Conservation (phyloP, 192 early-diverging fungal genomes). For the Coemansia sp. region DNA sequence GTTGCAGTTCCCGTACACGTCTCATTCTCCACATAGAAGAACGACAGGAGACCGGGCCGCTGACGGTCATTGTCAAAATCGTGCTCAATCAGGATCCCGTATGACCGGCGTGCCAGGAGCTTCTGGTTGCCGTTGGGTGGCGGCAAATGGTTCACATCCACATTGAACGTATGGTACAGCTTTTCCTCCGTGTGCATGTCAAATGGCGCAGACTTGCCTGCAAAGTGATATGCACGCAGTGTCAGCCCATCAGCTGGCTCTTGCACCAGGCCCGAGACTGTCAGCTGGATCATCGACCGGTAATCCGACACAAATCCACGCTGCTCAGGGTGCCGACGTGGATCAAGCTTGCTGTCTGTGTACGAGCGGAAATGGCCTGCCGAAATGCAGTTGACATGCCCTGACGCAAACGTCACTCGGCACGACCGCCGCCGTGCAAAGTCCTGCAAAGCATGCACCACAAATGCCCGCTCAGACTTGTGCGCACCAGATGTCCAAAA, state of each 20-base stretch:
- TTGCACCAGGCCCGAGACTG: constrained; percentile 76
- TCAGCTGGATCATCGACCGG: constrained; percentile 76
- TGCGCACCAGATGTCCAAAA: constrained; percentile 67
- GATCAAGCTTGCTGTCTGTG: constrained; percentile 40
- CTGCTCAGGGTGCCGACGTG: constrained; percentile 50
- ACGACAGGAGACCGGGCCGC: constrained; percentile 41
- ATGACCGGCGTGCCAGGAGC: constrained; percentile 62
- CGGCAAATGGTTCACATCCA: constrained; percentile 59
- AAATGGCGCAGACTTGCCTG: constrained; percentile 57
- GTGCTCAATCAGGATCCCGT: constrained; percentile 52
- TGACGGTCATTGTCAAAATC: constrained; percentile 50
- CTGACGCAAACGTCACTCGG: constrained; percentile 77
- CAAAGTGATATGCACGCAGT: constrained; percentile 59
- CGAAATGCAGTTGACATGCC: constrained; percentile 75
- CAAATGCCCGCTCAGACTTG: constrained; percentile 62
- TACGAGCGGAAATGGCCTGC: constrained; percentile 61
- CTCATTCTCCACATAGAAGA: constrained; percentile 55
- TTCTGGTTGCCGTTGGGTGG: constrained; percentile 55
- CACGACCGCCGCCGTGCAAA: constrained; percentile 61
- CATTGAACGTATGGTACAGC: constrained; percentile 68
- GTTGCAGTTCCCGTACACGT: constrained; percentile 42
- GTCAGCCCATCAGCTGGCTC: constrained; percentile 66
- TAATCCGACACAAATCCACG: constrained; percentile 61
- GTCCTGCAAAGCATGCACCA: constrained; percentile 66
- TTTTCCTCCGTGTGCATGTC: constrained; percentile 67